Base-by-base conservation (phyloP, 2,329 filamentous ascomycete species). In the Beauveria australis region DNA sequence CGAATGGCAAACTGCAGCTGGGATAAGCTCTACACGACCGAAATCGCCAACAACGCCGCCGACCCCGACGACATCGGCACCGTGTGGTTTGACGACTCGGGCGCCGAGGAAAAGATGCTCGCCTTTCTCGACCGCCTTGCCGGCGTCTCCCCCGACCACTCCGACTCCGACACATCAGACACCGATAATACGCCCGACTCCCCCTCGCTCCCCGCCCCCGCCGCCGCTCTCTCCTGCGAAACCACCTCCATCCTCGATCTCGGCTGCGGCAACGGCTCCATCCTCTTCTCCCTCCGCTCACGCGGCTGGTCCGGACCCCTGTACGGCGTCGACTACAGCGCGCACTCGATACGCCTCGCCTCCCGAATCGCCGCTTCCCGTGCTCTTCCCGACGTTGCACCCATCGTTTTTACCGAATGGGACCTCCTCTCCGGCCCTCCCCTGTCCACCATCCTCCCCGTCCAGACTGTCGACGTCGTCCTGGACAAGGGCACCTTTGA, bases 401-500 rank as follows among this genome's bases (percentile, higher is more conserved):
- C 30, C 71, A 44, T 82, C 49, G 70, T 74, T 49, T 83, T 84
- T 62, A 64, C 64, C 14, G 74, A 82, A 55, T 91, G 88, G 86
- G 86, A 89, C 69, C 79, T 89, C 58, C 75, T 92, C 4, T 69
- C 70, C 10, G 76, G 76, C 1, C 62, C 73, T 3, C 69, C 75
- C 40, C 62, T 65, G 75, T 92, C 5, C 69, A 70, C 12, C 76
- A 75, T 1, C 62, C 73, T 4, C 68, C 74, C 40, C 61, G 64
- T 0, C 67, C 71, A 0, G 76, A 81, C 2, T 67, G 72, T 92
- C 77, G 92, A 97, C 73, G 85, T 97, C 0, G 88, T 97, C 0
- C 82, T 97, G n/a, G 94, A 99, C 75, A 99, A 99, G 76, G 94
- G 94, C 49, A 99, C 94, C 0, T 99, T 97, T 72, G 94, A 99